Evolutionary conservation across 148 eudicot species (phyloP).

Genomic region (Talinum fruticosum): DNA sequence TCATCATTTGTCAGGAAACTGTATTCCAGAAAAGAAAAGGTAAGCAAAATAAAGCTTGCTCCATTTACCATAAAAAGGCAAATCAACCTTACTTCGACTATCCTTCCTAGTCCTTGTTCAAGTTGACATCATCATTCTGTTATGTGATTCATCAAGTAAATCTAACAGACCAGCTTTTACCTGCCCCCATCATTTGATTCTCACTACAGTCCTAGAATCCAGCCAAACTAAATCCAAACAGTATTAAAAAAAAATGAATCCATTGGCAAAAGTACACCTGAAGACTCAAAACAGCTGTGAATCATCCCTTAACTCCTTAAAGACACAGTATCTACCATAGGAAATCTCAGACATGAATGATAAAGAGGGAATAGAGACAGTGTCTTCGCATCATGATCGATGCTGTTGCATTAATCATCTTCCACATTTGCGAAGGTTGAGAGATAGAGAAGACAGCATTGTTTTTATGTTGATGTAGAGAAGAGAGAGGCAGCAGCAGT

Average conservation of each 20-base stretch:
- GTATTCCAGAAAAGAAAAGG: conserved; percentile 17
- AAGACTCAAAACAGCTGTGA: no score
- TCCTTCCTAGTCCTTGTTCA: not conserved
- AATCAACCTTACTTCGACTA: not conserved
- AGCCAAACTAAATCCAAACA: not conserved
- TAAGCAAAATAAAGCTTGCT: conserved; percentile 8
- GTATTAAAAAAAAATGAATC: not conserved
- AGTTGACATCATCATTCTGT: not conserved
- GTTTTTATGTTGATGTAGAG: not conserved
- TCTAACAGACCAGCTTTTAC: not conserved
- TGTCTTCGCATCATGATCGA: no score
- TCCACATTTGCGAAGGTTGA: not conserved
- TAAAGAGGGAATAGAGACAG: no score
- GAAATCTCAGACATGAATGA: not conserved
- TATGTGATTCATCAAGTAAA: not conserved
- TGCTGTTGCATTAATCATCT: not conserved
- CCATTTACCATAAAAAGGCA: not conserved
- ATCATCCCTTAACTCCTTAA: no score
- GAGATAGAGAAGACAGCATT: not conserved
- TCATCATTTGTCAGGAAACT: conserved; percentile 33
- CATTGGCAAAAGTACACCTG: no score
- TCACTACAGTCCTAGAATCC: not conserved
- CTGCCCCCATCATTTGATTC: not conserved
- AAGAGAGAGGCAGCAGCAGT: not conserved
- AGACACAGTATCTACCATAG: no score